A percentile compares a stretch with the other conserved stretches of the same genome.
phyloP scores from a whole-genome alignment of 2,329 filamentous ascomycete genomes.

The Fusarium sp. region DNA sequence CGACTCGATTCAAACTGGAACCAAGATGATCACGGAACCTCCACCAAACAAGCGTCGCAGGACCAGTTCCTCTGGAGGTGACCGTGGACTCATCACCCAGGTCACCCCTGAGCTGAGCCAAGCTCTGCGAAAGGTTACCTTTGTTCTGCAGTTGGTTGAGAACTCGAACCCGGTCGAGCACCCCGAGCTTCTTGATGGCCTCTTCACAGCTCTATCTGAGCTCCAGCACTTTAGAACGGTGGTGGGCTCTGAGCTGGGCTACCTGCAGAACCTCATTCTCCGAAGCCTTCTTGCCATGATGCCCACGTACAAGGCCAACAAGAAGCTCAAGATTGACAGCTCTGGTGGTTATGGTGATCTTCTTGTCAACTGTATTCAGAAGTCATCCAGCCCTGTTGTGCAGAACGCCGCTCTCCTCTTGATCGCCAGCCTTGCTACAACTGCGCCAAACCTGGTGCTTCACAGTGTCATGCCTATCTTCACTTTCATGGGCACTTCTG shows the following conservation, averaged over 20 bases:
- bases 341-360: conserved; percentile 88
- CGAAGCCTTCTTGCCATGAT: conserved; percentile 87
- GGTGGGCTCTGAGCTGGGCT: conserved; percentile 87
- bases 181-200: conserved; percentile 78
- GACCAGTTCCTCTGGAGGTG: conserved; percentile 78
- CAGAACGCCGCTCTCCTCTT: conserved; percentile 92
- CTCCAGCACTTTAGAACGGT: conserved; percentile 86
- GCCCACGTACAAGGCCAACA: conserved; percentile 75
- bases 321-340: conserved; percentile 75
- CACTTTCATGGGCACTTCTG: conserved; percentile 95
- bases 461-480: conserved; percentile 99
- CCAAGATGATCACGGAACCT: conserved; percentile 77
- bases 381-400: conserved; percentile 90
- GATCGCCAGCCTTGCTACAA: conserved; percentile 86
- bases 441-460: conserved; percentile 89
- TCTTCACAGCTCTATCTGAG: conserved; percentile 89
- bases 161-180: conserved; percentile 80
- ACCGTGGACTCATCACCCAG: conserved; percentile 69
- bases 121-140: conserved; percentile 81
- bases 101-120: conserved; percentile 74
- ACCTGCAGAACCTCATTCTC: conserved; percentile 87
- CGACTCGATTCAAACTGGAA: conserved; percentile 78
- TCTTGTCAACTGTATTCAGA: conserved; percentile 93
- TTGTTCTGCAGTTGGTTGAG: conserved; percentile 90
- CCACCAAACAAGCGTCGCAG: conserved; percentile 83